A percentile compares a stretch with the other conserved stretches of the same genome.
Evolutionary conservation across 768 basidiomycete species (phyloP).

Genomic region (Polyporus arcularius): DNA sequence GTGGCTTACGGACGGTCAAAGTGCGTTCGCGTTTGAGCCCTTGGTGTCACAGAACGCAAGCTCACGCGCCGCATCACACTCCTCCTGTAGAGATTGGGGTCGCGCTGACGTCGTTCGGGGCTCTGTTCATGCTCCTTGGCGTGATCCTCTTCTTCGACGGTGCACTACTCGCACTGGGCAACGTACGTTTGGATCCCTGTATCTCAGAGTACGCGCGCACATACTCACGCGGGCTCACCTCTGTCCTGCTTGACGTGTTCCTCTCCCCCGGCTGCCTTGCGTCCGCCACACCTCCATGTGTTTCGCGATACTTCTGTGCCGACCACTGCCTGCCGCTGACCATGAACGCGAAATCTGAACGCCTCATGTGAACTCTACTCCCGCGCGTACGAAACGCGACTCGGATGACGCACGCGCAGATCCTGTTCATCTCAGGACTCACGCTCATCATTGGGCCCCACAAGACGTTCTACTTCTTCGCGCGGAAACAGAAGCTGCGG

Average conservation of each 20-base stretch:
- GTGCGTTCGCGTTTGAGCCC: slow-evolving; percentile 35
- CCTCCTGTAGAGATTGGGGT: slow-evolving; percentile 85
- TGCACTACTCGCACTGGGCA: slow-evolving; percentile 93
- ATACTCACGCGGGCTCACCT: neutral
- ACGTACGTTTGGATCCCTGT: slow-evolving; percentile 54
- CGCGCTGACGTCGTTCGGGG: slow-evolving; percentile 93
- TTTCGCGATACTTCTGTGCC: no score
- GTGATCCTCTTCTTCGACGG: slow-evolving; percentile 97
- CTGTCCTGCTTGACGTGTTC: neutral
- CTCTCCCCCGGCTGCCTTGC: neutral
- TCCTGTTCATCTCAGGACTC: slow-evolving; percentile 91
- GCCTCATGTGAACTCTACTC: no score
- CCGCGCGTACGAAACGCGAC: no score
- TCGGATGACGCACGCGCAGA: slow-evolving; percentile 43
- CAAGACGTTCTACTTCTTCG: slow-evolving; percentile 98
- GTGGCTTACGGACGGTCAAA: slow-evolving; percentile 72
- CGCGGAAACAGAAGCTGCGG: slow-evolving; percentile 90
- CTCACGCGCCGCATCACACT: neutral
- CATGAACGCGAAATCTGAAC: no score
- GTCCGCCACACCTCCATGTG: no score
- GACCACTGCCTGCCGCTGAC: no score
- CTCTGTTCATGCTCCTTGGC: slow-evolving; percentile 94
- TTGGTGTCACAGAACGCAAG: neutral
- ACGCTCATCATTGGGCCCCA: slow-evolving; percentile 96
- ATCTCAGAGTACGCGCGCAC: slow-evolving; percentile 3